These are phyloP conservation scores for Borealophlyctis nickersoniae DNA, from an alignment of 192 early-diverging fungal genomes.

Conservation along the genomic window DNA sequence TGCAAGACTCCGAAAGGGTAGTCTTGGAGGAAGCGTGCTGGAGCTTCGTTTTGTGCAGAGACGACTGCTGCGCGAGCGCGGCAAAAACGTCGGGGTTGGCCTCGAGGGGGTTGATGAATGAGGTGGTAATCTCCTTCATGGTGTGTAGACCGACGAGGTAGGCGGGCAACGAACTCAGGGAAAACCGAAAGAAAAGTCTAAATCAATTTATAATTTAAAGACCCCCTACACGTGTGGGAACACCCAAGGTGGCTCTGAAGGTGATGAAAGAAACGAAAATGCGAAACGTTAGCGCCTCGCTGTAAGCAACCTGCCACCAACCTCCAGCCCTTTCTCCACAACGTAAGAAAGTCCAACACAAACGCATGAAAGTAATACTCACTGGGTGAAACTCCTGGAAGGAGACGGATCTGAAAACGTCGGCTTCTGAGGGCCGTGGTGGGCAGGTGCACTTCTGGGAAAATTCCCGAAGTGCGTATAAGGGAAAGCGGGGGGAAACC, in stretches of 20 bases:
- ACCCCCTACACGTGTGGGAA: slow-evolving; percentile 8
- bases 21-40: neutral
- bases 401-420: slow-evolving; percentile 18
- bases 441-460: slow-evolving; percentile 23
- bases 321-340: too few relatives aligned
- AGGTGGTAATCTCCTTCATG: slow-evolving; percentile 25
- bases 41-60: slow-evolving; percentile 1
- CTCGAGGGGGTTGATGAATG: slow-evolving; percentile 7
- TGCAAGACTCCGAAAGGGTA: neutral
- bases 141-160: neutral
- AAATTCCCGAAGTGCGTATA: slow-evolving; percentile 23
- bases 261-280: neutral
- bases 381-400: slow-evolving; percentile 29
- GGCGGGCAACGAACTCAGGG: neutral
- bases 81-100: neutral
- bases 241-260: slow-evolving; percentile 27
- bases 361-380: slow-evolving; percentile 2
- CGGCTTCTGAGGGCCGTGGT: slow-evolving; percentile 21
- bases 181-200: neutral
- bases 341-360: too few relatives aligned
- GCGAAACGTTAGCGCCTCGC: neutral
- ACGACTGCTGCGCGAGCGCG: neutral
- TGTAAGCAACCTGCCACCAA: neutral
- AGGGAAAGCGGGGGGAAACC: neutral
- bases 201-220: slow-evolving; percentile 9